These are phyloP conservation scores for Fusarium caatingaense DNA, from an alignment of 2,329 filamentous ascomycete species.

Conservation along the genomic window DNA sequence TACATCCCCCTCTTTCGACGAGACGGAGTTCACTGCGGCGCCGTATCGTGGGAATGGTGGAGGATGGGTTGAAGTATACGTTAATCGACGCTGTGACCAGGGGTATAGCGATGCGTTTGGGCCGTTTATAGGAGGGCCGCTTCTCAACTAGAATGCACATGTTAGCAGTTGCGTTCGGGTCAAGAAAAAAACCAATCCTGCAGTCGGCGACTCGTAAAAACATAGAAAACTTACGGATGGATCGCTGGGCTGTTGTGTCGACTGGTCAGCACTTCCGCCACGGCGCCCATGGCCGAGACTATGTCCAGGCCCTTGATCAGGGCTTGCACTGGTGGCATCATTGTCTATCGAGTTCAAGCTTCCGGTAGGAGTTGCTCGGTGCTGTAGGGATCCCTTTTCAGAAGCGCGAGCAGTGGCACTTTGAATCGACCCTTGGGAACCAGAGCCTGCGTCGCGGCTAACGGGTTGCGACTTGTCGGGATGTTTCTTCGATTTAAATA, in stretches of 20 bases:
- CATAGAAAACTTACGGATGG: conserved; percentile 55
- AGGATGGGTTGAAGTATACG: conserved; percentile 82
- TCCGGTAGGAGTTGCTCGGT: conserved; percentile 78
- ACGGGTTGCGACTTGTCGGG: conserved; percentile 68
- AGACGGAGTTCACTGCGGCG: conserved; percentile 90
- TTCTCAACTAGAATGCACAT: conserved; percentile 61
- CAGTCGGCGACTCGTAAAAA: conserved; percentile 1
- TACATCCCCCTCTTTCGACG: conserved; percentile 96
- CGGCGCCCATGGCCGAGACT: conserved; percentile 63
- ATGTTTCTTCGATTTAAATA: conserved; percentile 85
- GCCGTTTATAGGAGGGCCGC: conserved; percentile 61
- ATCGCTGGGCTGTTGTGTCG: conserved; percentile 54
- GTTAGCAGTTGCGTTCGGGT: conserved; percentile 24
- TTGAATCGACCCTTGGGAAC: conserved; percentile 60
- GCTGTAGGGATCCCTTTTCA: conserved; percentile 64
- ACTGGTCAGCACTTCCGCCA: conserved; percentile 62
- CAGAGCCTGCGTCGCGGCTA: conserved; percentile 65
- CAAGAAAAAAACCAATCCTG: background rate
- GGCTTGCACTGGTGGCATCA: conserved; percentile 67
- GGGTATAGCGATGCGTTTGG: conserved; percentile 88
- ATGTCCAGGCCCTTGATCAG: conserved; percentile 65
- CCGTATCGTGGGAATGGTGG: conserved; percentile 97
- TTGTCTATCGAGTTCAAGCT: conserved; percentile 80
- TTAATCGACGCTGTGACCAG: conserved; percentile 91
- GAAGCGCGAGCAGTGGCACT: conserved; percentile 59